Conservation (phyloP, 768 basidiomycete species). For the Podaxis sp. region DNA sequence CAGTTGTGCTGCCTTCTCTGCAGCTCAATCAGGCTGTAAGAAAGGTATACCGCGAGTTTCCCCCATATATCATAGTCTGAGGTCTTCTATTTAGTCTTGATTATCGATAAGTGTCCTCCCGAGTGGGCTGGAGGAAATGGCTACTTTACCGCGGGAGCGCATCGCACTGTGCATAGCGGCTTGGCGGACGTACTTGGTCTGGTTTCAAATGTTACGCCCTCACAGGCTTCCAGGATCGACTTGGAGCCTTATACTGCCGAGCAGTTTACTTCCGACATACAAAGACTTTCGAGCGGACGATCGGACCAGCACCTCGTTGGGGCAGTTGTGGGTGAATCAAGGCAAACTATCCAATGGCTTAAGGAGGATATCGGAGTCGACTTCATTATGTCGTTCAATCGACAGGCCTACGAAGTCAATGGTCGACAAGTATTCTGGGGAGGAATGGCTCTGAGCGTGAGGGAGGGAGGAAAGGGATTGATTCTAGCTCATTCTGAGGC, state of each 20-base stretch:
- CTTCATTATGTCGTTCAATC: slow-evolving; percentile 59
- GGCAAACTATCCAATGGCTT: slow-evolving; percentile 60
- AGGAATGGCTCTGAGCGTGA: slow-evolving; percentile 60
- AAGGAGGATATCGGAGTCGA: slow-evolving; percentile 47
- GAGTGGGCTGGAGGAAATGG: slow-evolving; percentile 73
- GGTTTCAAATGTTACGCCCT: slow-evolving; percentile 32
- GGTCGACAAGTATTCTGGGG: slow-evolving; percentile 72
- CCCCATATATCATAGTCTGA: neutral
- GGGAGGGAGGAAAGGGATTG: slow-evolving; percentile 68
- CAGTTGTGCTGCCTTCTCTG: slow-evolving; percentile 62
- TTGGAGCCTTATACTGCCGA: slow-evolving; percentile 56
- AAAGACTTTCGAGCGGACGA: slow-evolving; percentile 53
- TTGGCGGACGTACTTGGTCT: slow-evolving; percentile 59
- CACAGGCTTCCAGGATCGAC: slow-evolving; percentile 40
- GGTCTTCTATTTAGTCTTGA: slow-evolving; percentile 38
- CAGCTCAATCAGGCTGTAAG: slow-evolving; percentile 56
- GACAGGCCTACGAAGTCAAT: slow-evolving; percentile 66
- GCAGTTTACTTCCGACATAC: slow-evolving; percentile 58
- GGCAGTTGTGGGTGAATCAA: slow-evolving; percentile 53
- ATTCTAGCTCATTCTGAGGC: slow-evolving; percentile 55
- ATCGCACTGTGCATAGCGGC: slow-evolving; percentile 62
- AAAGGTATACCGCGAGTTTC: slow-evolving; percentile 33
- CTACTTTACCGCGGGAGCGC: slow-evolving; percentile 71
- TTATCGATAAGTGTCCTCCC: slow-evolving; percentile 64
- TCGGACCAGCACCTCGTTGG: slow-evolving; percentile 50